Evolutionary conservation across 441 rosid genomes (phyloP).

Genomic region (Theobroma grandiflorum): DNA sequence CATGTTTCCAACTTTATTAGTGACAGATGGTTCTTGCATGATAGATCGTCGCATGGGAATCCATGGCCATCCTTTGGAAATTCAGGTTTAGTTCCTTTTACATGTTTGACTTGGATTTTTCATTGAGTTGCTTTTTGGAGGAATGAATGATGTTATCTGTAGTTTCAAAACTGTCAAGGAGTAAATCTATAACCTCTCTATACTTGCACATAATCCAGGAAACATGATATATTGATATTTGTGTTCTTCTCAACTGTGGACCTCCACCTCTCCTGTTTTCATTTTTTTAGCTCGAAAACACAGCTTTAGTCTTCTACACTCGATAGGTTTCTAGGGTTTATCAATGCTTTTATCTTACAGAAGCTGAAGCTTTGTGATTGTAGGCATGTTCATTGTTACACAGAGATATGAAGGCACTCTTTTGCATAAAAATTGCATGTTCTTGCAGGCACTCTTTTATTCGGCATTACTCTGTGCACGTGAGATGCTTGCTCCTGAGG

Average conservation of each 20-base stretch:
- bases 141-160: constrained; percentile 3
- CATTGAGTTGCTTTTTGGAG: constrained; percentile 4
- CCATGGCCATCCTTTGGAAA: constrained; percentile 77
- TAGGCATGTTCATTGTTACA: constrained; percentile 30
- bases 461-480: constrained; percentile 79
- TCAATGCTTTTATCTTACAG: constrained; percentile 1
- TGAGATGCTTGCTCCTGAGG: constrained; percentile 87
- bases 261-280: background rate
- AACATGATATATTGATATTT: constrained; percentile 11
- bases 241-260: background rate
- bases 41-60: constrained; percentile 81
- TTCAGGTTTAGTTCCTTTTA: constrained; percentile 52
- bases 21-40: constrained; percentile 91
- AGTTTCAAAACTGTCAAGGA: background rate
- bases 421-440: background rate
- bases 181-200: background rate
- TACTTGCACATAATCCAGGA: background rate
- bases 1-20: constrained; percentile 88
- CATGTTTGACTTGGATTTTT: background rate
- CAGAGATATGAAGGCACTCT: background rate
- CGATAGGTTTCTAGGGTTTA: background rate
- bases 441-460: constrained; percentile 78
- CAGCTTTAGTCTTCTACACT: background rate
- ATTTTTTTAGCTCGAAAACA: background rate
- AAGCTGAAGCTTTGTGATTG: constrained; percentile 35